Conservation (phyloP, 768 basidiomycete genomes). For the Termitomyces sp. region DNA sequence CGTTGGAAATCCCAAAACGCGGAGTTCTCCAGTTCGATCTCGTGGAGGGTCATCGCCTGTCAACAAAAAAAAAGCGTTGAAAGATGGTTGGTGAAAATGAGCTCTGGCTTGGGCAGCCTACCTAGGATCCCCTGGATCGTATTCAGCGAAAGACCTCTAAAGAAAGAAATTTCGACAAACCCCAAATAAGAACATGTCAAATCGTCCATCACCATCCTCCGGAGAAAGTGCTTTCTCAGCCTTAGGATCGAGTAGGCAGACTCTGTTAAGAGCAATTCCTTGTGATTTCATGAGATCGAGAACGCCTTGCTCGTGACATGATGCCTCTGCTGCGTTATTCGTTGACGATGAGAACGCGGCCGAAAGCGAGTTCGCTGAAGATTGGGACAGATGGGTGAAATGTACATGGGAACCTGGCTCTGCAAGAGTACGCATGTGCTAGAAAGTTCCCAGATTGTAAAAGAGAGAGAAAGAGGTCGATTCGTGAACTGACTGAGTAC, state of each 20-base stretch:
- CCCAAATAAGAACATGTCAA: conserved; percentile 90
- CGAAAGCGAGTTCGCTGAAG: conserved; percentile 54
- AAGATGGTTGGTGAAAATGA: no score
- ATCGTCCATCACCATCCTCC: conserved; percentile 68
- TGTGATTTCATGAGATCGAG: conserved; percentile 49
- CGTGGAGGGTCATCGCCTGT: conserved; percentile 93
- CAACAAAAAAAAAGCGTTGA: not conserved
- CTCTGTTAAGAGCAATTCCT: conserved; percentile 44
- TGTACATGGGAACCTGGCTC: conserved; percentile 59
- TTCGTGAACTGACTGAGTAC: conserved; percentile 55
- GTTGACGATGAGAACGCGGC: conserved; percentile 22
- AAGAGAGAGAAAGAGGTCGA: not conserved
- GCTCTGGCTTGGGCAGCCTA: conserved; percentile 14
- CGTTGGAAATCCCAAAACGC: conserved; percentile 79
- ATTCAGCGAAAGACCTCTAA: not conserved
- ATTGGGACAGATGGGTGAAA: conserved; percentile 84
- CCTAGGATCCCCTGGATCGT: conserved; percentile 54
- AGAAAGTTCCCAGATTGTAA: not conserved
- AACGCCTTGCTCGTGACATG: conserved; percentile 48
- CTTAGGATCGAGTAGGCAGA: conserved; percentile 94
- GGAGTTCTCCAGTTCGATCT: conserved; percentile 87
- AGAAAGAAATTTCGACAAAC: conserved; percentile 34
- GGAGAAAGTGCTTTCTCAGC: conserved; percentile 67
- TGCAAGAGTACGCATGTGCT: conserved; percentile 85
- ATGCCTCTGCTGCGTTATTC: conserved; percentile 26